These are phyloP conservation scores for Spathaspora arborariae DNA, from an alignment of 805 yeast species.

Conservation along the genomic window DNA sequence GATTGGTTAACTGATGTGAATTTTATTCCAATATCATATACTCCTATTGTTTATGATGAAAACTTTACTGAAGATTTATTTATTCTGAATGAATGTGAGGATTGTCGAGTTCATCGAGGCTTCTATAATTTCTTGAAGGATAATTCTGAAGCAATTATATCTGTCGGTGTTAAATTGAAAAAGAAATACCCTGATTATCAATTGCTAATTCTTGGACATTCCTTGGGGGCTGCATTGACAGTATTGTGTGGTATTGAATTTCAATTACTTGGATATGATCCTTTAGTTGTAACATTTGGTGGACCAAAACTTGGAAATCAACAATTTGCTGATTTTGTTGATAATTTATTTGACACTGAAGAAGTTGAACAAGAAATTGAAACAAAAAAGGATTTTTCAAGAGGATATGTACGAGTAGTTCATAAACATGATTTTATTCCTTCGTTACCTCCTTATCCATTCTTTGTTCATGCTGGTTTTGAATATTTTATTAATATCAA, in stretches of 20 bases:
- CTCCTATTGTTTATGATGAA: conserved; percentile 27
- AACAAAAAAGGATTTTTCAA: conserved; percentile 18
- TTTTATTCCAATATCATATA: conserved; percentile 43
- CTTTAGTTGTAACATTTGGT: conserved; percentile 57
- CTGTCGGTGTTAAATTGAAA: conserved; percentile 29
- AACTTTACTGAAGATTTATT: conserved; percentile 8
- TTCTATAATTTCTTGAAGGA: conserved; percentile 46
- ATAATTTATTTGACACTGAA: conserved; percentile 42
- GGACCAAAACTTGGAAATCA: conserved; percentile 63
- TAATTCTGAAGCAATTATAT: conserved; percentile 36
- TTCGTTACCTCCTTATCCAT: conserved; percentile 49
- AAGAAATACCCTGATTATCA: conserved; percentile 44
- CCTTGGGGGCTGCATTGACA: conserved; percentile 73
- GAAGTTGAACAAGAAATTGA: conserved; percentile 19
- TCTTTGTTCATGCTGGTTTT: conserved; percentile 46
- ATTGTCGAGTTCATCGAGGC: conserved; percentile 64
- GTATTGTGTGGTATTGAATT: conserved; percentile 61
- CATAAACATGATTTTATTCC: conserved; percentile 62
- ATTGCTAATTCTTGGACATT: conserved; percentile 64
- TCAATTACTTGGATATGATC: conserved; percentile 48
- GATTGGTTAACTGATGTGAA: conserved; percentile 65
- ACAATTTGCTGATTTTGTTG: conserved; percentile 48
- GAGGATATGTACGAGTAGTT: conserved; percentile 51
- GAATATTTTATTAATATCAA: conserved; percentile 43
- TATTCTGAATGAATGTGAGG: conserved; percentile 32